These are phyloP conservation scores for Ganoderma meredithae DNA, from an alignment of 1,284 basidiomycete species.

Conservation along the genomic window DNA sequence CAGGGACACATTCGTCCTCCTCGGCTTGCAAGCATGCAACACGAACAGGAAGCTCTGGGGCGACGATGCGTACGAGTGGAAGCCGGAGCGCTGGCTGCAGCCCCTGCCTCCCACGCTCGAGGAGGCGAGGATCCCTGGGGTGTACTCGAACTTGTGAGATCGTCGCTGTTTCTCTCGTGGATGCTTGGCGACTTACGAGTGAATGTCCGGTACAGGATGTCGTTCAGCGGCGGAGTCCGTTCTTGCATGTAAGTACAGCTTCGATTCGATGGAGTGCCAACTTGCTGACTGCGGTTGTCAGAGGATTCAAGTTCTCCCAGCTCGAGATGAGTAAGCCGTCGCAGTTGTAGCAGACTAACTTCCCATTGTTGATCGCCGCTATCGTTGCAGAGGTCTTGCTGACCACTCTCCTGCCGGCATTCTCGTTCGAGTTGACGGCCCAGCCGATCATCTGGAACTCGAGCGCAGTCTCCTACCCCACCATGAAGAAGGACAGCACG, in stretches of 20 bases:
- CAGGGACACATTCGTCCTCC: slow-evolving; percentile 16
- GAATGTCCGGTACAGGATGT: slow-evolving; percentile 18
- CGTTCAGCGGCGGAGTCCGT: slow-evolving; percentile 23
- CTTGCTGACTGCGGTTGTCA: not conserved
- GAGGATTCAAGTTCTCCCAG: slow-evolving; percentile 33
- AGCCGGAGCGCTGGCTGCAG: slow-evolving; percentile 34
- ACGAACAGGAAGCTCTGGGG: slow-evolving; percentile 32
- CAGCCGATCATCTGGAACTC: slow-evolving; percentile 12
- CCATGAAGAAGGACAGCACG: slow-evolving; percentile 12
- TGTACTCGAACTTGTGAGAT: slow-evolving; percentile 33
- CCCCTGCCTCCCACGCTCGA: slow-evolving; percentile 22
- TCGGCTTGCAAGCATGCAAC: slow-evolving; percentile 23
- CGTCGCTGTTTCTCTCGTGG: not conserved
- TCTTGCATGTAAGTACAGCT: slow-evolving; percentile 18
- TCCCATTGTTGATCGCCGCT: not conserved
- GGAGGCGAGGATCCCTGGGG: slow-evolving; percentile 29
- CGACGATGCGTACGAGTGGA: slow-evolving; percentile 35
- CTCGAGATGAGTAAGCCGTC: slow-evolving; percentile 32
- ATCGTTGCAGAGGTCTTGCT: not conserved
- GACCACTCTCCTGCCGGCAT: slow-evolving; percentile 1
- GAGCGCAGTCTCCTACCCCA: slow-evolving; percentile 4
- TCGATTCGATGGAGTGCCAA: not conserved
- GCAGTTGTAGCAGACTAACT: too few species aligned
- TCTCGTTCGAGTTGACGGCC: slow-evolving; percentile 12
- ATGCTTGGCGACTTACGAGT: not conserved